Evolutionary conservation across 805 yeast genomes (phyloP), one percentile per base, ranked within the genome.

Genomic region (Candida sakaeoensis): DNA sequence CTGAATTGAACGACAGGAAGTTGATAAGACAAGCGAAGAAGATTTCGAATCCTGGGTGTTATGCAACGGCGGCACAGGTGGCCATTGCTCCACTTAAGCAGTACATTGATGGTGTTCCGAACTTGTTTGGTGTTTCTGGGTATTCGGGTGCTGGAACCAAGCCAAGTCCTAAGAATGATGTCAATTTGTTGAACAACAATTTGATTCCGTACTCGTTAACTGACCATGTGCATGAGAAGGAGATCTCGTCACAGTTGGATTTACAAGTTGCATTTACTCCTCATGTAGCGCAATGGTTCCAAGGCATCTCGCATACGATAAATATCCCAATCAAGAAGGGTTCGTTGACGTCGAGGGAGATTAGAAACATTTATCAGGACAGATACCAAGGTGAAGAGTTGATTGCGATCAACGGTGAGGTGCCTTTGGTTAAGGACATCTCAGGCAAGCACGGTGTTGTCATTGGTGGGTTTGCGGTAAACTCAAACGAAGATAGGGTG

Each of bases 91-190:
- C 99, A 25, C 70, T 93, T 52, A 64, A 75, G n/a, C 78, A 80
- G 36, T 77, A 77, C 54, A 70, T 80, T 29, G 65, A 69, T 10
- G 93, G 93, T 25, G 70, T 74, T 21, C 98, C 99, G 37, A 70
- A 88, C 3, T 74, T 91, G 9, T 93, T 93, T 59, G 99, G 99
- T 57, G 93, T 93, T 24, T 87, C 96, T 36, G 99, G 99, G 36
- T 93, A 91, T 62, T 93, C 99, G 9, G 99, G 99, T 44, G 99
- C 99, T 8, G 99, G 99, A 49, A 90, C 99, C 27, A 93, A 95
- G 68, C 99, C 99, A 43, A 86, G 96, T 10, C 95, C 95, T 46
- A 89, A 90, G 70, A 93, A 93, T 59, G 97, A 93, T 60, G 68
- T 84, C 36, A 72, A 79, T 43, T 72, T 80, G 56, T 73, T 93